These are phyloP conservation scores for Leavenworthia alabamica DNA, from an alignment of 345 rosid genomes.

Conservation along the genomic window DNA sequence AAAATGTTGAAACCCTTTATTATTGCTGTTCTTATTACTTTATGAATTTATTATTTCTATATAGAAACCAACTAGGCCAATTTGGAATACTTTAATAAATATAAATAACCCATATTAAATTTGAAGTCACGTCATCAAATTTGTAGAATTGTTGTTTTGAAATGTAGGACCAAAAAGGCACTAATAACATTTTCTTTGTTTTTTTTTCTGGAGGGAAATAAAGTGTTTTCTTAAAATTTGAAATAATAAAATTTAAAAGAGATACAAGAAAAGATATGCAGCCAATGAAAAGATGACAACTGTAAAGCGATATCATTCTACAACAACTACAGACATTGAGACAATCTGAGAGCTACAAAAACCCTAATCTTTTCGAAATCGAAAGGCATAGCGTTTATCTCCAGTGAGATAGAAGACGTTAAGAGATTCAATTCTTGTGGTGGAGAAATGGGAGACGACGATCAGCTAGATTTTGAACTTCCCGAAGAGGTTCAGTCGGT, in stretches of 20 bases:
- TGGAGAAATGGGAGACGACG: conserved; percentile 34
- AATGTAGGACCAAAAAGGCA: conserved; percentile 21
- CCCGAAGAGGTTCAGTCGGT: conserved; percentile 71
- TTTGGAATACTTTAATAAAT: neutral
- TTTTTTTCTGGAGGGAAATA: conserved; percentile 28
- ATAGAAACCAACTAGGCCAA: neutral
- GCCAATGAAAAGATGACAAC: conserved; percentile 1
- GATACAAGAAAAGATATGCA: neutral
- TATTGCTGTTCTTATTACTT: neutral
- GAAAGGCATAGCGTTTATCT: too few species aligned
- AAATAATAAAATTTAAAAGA: conserved; percentile 3
- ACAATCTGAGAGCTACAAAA: neutral
- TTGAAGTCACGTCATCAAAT: conserved; percentile 6
- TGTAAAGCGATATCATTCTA: conserved; percentile 12
- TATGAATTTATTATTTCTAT: neutral
- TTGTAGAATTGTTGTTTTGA: neutral
- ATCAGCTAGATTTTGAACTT: conserved; percentile 55
- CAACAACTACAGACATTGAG: conserved; percentile 11
- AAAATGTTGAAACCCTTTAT: conserved; percentile 10
- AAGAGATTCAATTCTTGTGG: conserved; percentile 18
- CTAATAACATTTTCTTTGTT: neutral
- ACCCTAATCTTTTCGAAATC: conserved; percentile 24
- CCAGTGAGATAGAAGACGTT: neutral
- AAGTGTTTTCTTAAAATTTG: conserved; percentile 4
- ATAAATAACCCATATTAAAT: conserved; percentile 11